These are phyloP conservation scores for Bipolaris cookei DNA, from an alignment of 2,329 filamentous ascomycete species.

Conservation along the genomic window DNA sequence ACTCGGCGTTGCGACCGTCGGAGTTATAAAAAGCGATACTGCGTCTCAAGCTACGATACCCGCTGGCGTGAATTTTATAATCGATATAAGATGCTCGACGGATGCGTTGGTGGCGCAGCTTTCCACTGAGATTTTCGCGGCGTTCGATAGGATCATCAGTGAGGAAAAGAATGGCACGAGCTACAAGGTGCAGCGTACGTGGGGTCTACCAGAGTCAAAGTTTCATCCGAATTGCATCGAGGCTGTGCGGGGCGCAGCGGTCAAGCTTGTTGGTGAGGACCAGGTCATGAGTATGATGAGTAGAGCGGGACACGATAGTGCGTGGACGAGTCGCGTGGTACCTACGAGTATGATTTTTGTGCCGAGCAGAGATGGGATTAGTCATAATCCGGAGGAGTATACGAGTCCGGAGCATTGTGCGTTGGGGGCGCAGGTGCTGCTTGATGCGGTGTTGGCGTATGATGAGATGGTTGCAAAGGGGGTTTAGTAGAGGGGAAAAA, in stretches of 20 bases:
- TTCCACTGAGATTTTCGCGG: conserved; percentile 24
- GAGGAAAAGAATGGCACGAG: conserved; percentile 32
- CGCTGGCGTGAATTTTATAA: conserved; percentile 36
- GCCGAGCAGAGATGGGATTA: conserved; percentile 52
- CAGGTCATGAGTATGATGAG: conserved; percentile 40
- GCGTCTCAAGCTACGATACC: conserved; percentile 40
- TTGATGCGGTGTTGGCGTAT: conserved; percentile 40
- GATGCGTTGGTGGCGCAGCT: conserved; percentile 37
- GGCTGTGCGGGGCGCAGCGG: conserved; percentile 28
- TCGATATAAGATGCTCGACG: conserved; percentile 38
- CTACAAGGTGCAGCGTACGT: conserved; percentile 31
- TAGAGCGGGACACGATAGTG: conserved; percentile 36
- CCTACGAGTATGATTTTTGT: conserved; percentile 54
- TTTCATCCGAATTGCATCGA: conserved; percentile 33
- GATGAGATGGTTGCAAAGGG: not conserved
- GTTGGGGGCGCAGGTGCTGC: conserved; percentile 54
- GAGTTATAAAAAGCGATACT: conserved; percentile 38
- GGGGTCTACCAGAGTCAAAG: conserved; percentile 36
- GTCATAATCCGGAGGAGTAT: conserved; percentile 54
- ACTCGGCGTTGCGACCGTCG: conserved; percentile 38
- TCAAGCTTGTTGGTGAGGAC: conserved; percentile 21
- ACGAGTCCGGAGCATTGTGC: conserved; percentile 53
- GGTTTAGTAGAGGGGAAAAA: not conserved
- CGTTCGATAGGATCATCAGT: conserved; percentile 29
- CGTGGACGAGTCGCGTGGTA: conserved; percentile 36